Evolutionary conservation across 345 rosid genomes (phyloP).

Genomic region (Cardiospermum halicacabum): DNA sequence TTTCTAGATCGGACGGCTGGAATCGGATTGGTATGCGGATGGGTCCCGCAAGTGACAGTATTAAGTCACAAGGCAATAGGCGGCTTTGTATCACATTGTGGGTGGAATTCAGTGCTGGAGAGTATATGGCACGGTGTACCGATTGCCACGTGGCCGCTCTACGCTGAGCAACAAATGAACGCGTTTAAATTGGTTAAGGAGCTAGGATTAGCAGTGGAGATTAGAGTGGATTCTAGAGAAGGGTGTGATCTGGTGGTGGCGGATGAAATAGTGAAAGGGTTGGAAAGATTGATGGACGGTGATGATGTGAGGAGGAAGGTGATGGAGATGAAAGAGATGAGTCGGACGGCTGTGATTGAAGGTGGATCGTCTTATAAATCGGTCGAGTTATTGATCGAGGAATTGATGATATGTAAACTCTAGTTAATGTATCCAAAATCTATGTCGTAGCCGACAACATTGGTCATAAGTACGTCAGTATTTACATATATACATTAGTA

Average conservation of each 20-base stretch:
- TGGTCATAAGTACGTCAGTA: too few relatives aligned
- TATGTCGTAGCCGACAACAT: too few relatives aligned
- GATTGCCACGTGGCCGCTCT: constrained; percentile 15
- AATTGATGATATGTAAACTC: too few relatives aligned
- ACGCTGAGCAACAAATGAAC: constrained; percentile 23
- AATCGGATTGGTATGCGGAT: constrained; percentile 16
- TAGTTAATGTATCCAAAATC: too few relatives aligned
- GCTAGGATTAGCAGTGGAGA: constrained; percentile 13
- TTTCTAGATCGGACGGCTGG: constrained; percentile 14
- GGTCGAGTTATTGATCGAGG: constrained; percentile 5
- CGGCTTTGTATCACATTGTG: constrained; percentile 18
- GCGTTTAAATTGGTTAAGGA: constrained; percentile 18
- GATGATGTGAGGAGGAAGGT: constrained; percentile 12
- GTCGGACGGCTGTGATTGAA: constrained; percentile 8
- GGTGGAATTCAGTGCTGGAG: constrained; percentile 22
- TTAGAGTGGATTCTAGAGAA: constrained; percentile 15
- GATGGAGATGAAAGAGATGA: constrained; percentile 13
- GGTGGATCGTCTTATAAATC: constrained; percentile 13
- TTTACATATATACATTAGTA: too few relatives aligned
- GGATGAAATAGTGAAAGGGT: constrained; percentile 9
- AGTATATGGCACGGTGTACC: constrained; percentile 16
- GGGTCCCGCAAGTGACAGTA: constrained; percentile 18
- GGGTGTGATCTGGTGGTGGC: constrained; percentile 7
- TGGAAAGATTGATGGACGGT: constrained; percentile 11
- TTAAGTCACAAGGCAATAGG: constrained; percentile 7